A percentile compares a stretch with the other conserved stretches of the same genome.
These are phyloP conservation scores for Paraleonurus japonicus DNA, from an alignment of 257 asterid genomes.

Conservation along the genomic window DNA sequence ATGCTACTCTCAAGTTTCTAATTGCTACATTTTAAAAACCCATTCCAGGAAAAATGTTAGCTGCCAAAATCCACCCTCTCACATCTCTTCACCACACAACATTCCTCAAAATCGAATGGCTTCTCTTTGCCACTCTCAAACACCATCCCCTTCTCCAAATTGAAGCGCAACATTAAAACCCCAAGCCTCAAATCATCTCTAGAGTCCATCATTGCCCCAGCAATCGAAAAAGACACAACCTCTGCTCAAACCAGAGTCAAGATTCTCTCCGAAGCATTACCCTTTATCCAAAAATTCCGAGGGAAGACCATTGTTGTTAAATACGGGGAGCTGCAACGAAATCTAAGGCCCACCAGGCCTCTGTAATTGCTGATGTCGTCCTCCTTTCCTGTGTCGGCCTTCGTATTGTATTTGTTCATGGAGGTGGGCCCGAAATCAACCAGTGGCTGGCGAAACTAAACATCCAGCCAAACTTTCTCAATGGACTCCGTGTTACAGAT, in stretches of 20 bases:
- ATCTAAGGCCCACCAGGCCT: conserved; percentile 74
- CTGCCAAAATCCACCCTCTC: conserved; percentile 45
- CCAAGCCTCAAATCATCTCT: conserved; percentile 45
- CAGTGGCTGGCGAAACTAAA: conserved; percentile 65
- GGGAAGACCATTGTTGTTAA: conserved; percentile 84
- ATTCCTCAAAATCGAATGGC: conserved; percentile 22
- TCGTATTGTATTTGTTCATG: conserved; percentile 74
- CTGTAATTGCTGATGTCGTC: conserved; percentile 76
- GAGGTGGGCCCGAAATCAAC: conserved; percentile 88
- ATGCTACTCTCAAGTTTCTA: neutral
- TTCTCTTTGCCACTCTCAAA: conserved; percentile 25
- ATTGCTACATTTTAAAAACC: neutral
- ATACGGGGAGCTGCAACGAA: conserved; percentile 93
- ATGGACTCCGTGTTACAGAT: conserved; percentile 82
- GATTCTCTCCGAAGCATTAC: conserved; percentile 74
- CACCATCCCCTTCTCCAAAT: conserved; percentile 8
- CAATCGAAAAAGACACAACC: conserved; percentile 31
- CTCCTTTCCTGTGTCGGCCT: conserved; percentile 84
- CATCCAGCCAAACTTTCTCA: conserved; percentile 61
- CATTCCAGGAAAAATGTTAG: conserved; percentile 39
- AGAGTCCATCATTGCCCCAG: conserved; percentile 35
- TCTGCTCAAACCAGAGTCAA: conserved; percentile 61
- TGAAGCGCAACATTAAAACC: conserved; percentile 20
- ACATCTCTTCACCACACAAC: conserved; percentile 28
- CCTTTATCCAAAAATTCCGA: conserved; percentile 72